A percentile compares a stretch with the other conserved stretches of the same genome.
Conservation (phyloP, 140 eudicot genomes). For the Bidens hawaiensis region DNA sequence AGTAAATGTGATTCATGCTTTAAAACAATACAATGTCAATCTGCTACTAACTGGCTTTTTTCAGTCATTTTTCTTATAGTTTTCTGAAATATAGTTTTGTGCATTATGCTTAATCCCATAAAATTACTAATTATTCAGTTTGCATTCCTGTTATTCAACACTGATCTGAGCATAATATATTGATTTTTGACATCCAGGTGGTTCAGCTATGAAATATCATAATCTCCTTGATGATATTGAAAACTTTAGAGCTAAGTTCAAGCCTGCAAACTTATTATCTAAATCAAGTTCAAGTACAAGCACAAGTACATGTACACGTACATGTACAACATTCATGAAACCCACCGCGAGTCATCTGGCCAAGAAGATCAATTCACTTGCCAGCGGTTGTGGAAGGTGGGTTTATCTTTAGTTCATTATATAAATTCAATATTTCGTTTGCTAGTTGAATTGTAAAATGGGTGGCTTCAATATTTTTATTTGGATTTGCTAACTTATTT, state of each 20-base stretch:
- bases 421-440: background rate
- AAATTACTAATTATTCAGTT: background rate
- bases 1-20: background rate
- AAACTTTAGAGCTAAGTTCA: constrained; percentile 19
- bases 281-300: background rate
- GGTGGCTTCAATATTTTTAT: background rate
- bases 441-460: background rate
- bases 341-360: constrained; percentile 78
- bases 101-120: background rate
- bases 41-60: too few species aligned
- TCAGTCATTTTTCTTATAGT: too few species aligned
- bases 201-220: constrained; percentile 23
- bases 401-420: constrained; percentile 6
- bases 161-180: too few species aligned
- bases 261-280: background rate
- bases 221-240: constrained; percentile 14
- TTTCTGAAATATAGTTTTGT: background rate
- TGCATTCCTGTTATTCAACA: too few species aligned
- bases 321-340: constrained; percentile 49
- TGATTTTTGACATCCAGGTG: too few species aligned
- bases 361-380: constrained; percentile 36
- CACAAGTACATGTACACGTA: too few species aligned
- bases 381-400: constrained; percentile 38
- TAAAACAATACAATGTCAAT: too few species aligned
- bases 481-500: background rate